Conservation (phyloP, 331 rosid genomes). For the Dryas integrifolia region DNA sequence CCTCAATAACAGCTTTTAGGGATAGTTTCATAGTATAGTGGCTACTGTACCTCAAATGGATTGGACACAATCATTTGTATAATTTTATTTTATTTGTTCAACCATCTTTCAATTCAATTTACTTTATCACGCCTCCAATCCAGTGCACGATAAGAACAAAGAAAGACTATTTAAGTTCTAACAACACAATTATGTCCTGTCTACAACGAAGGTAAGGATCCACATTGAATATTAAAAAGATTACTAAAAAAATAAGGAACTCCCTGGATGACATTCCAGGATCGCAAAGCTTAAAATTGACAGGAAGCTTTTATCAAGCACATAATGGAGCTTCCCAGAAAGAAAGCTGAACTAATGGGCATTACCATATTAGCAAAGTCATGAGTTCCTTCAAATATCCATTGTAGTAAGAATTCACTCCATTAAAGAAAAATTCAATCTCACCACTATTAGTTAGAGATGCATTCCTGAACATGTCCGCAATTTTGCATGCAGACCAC, state of each 20-base stretch:
- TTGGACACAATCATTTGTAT: background rate
- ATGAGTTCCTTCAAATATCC: background rate
- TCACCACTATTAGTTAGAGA: background rate
- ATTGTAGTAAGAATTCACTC: background rate
- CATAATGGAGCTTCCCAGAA: background rate
- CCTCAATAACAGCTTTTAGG: conserved; percentile 48
- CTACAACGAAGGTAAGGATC: background rate
- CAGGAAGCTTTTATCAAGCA: background rate
- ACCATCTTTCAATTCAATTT: background rate
- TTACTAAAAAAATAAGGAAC: too few species aligned
- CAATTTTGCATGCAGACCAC: background rate
- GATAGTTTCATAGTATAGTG: conserved; percentile 8
- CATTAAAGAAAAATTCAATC: background rate
- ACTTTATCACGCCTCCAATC: background rate
- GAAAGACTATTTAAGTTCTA: background rate
- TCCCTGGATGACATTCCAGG: too few species aligned
- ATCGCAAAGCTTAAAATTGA: too few species aligned
- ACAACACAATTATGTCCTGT: background rate
- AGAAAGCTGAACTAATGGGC: background rate
- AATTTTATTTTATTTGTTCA: background rate
- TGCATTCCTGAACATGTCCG: background rate
- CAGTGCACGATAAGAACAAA: background rate
- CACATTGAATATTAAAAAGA: too few species aligned
- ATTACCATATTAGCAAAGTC: background rate
- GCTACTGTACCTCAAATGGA: conserved; percentile 8